Evolutionary conservation across 2,329 filamentous ascomycete genomes (phyloP), one percentile per base, ranked within the genome.

Genomic region (Arachnomyces sp.): DNA sequence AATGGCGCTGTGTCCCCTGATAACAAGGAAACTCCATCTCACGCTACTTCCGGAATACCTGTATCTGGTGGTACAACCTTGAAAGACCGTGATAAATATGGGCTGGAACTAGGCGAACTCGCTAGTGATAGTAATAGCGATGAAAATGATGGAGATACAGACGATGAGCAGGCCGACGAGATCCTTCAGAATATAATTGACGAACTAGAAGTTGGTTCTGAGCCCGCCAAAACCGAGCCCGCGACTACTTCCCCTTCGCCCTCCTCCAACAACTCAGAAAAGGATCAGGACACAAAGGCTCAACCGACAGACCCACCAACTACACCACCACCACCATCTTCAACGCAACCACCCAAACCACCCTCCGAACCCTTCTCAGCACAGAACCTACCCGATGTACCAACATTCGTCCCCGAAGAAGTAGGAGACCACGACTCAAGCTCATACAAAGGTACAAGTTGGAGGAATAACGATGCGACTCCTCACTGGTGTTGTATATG

Each of bases 401-500:
- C 55, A 17, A 43, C 38, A 28, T 39, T 28, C 30, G 28, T 13
- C 36, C 42, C 40, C 45, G 18, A 38, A n/a, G n/a, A n/a, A n/a
- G n/a, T n/a, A n/a, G n/a, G n/a, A n/a, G n/a, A n/a, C n/a, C n/a
- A n/a, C n/a, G n/a, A n/a, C n/a, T n/a, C n/a, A n/a, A n/a, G n/a
- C n/a, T n/a, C n/a, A n/a, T n/a, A n/a, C n/a, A n/a, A n/a, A n/a
- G n/a, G 35, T 28, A 36, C 42, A 60, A 57, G 36, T 41, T 58
- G 1, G 56, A 57, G 34, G 55, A 55, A 35, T 67, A 80, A 82
- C 28, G 84, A 90, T 51, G 72, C 82, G 45, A 78, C 82, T 31
- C 77, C 73, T 1, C 40, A 39, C n/a, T 93, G 86, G 85, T 93
- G 87, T 58, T 75, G 81, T 25, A 87, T 92, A 7, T 94, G 87